Percentiles rank a stretch among this genome's conserved stretches.
Evolutionary conservation across 2,329 filamentous ascomycete genomes (phyloP).

Genomic region (Diaporthe caulivora): DNA sequence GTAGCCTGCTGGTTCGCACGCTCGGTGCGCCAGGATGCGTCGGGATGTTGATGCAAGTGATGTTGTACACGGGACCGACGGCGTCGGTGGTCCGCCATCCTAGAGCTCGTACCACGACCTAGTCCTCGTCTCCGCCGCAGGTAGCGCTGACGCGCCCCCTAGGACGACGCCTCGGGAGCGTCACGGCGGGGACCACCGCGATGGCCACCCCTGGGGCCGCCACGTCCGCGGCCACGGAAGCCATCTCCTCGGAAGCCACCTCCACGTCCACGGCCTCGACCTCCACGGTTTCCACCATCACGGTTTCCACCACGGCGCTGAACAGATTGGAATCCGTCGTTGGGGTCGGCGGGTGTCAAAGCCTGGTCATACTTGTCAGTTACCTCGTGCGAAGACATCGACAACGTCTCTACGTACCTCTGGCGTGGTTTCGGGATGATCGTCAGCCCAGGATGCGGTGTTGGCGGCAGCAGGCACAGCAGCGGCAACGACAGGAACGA

Average conservation of each 20-base stretch:
- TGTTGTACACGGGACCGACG: slow-evolving; percentile 31
- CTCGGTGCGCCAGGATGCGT: slow-evolving; percentile 31
- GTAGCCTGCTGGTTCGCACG: slow-evolving; percentile 21
- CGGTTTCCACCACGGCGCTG: slow-evolving; percentile 69
- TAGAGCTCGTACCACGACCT: slow-evolving; percentile 3
- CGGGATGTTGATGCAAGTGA: slow-evolving; percentile 30
- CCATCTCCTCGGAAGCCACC: slow-evolving; percentile 51
- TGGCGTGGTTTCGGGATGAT: slow-evolving; percentile 70
- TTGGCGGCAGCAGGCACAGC: slow-evolving; percentile 69
- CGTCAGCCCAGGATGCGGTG: slow-evolving; percentile 85
- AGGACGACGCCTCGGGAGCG: slow-evolving; percentile 45
- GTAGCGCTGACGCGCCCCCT: slow-evolving; percentile 21
- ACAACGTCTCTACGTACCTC: slow-evolving; percentile 46
- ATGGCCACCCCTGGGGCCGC: slow-evolving; percentile 51
- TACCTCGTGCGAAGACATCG: neutral
- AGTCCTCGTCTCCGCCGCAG: slow-evolving; percentile 11
- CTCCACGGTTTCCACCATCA: slow-evolving; percentile 61
- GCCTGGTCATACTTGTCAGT: slow-evolving; percentile 37
- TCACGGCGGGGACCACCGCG: slow-evolving; percentile 49
- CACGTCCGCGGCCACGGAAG: slow-evolving; percentile 51
- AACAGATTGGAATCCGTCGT: slow-evolving; percentile 81
- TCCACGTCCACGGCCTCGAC: slow-evolving; percentile 64
- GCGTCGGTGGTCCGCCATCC: neutral
- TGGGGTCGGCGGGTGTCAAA: slow-evolving; percentile 56
- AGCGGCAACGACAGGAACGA: slow-evolving; percentile 69